Evolutionary conservation across 1,284 basidiomycete species (phyloP).

Genomic region (Marasmius sp.): DNA sequence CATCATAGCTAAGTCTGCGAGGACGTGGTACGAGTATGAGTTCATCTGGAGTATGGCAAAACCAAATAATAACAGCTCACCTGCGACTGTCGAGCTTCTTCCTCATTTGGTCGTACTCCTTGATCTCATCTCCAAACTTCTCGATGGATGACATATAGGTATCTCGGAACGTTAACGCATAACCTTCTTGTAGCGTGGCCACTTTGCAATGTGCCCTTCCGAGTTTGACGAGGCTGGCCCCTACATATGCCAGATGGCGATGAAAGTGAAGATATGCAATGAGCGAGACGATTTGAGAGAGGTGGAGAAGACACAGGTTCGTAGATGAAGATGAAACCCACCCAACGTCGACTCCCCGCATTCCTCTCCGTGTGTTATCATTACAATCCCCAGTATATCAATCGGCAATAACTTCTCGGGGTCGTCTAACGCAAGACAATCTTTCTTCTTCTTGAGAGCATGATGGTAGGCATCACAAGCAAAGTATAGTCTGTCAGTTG

Average conservation of each 20-base stretch:
- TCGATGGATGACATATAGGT: constrained; percentile 69
- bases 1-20: constrained; percentile 71
- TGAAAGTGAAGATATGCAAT: too few species aligned
- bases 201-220: constrained; percentile 82
- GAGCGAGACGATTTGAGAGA: too few species aligned
- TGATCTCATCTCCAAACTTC: constrained; percentile 63
- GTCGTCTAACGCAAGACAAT: constrained; percentile 55
- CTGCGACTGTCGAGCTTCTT: constrained; percentile 83
- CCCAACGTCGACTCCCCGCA: constrained; percentile 76
- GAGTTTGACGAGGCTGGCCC: constrained; percentile 66
- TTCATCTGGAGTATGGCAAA: neutral
- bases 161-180: constrained; percentile 67
- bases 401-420: constrained; percentile 67
- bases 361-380: constrained; percentile 84
- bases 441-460: constrained; percentile 66
- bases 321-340: constrained; percentile 28
- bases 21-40: neutral
- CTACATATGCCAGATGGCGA: constrained; percentile 30
- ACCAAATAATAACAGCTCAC: constrained; percentile 34
- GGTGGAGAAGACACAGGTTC: neutral
- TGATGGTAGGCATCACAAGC: constrained; percentile 64
- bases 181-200: constrained; percentile 79
- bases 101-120: constrained; percentile 65
- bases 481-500: constrained; percentile 49
- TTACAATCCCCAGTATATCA: constrained; percentile 80